These are phyloP conservation scores for Nevesoporus exiguus DNA, from an alignment of 768 basidiomycete species.

Conservation along the genomic window DNA sequence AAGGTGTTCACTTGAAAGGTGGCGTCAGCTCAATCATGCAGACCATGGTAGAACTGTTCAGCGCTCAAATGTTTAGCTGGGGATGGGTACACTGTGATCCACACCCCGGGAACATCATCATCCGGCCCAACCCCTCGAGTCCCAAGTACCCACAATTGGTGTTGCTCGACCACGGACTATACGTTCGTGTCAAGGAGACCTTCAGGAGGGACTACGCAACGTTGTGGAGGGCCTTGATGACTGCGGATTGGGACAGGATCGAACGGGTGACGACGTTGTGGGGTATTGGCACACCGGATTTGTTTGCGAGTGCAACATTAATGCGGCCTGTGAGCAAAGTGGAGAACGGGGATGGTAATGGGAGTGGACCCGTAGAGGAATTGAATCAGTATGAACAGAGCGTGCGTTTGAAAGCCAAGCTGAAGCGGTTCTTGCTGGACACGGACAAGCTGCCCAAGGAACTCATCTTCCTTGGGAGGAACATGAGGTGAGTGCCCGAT, in stretches of 20 bases:
- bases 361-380: slow-evolving; percentile 15
- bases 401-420: slow-evolving; percentile 60
- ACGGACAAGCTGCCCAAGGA: slow-evolving; percentile 79
- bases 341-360: slow-evolving; percentile 1
- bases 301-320: slow-evolving; percentile 71
- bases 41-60: slow-evolving; percentile 83
- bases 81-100: slow-evolving; percentile 85
- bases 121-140: slow-evolving; percentile 43
- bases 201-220: slow-evolving; percentile 76
- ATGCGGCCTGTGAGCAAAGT: slow-evolving; percentile 50
- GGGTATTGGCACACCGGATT: slow-evolving; percentile 69
- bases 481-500: slow-evolving; percentile 54
- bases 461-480: slow-evolving; percentile 70
- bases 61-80: slow-evolving; percentile 89
- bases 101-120: slow-evolving; percentile 76
- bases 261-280: slow-evolving; percentile 52
- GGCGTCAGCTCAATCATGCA: slow-evolving; percentile 72
- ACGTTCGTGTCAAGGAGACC: slow-evolving; percentile 62
- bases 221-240: slow-evolving; percentile 68
- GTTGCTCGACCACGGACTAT: slow-evolving; percentile 90
- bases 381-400: slow-evolving; percentile 68
- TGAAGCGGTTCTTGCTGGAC: slow-evolving; percentile 65
- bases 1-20: slow-evolving; percentile 45
- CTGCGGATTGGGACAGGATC: slow-evolving; percentile 52
- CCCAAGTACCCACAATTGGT: slow-evolving; percentile 56